Evolutionary conservation across 2,329 filamentous ascomycete genomes (phyloP), one percentile per base, ranked within the genome.

Genomic region (Colletotrichum sp.): DNA sequence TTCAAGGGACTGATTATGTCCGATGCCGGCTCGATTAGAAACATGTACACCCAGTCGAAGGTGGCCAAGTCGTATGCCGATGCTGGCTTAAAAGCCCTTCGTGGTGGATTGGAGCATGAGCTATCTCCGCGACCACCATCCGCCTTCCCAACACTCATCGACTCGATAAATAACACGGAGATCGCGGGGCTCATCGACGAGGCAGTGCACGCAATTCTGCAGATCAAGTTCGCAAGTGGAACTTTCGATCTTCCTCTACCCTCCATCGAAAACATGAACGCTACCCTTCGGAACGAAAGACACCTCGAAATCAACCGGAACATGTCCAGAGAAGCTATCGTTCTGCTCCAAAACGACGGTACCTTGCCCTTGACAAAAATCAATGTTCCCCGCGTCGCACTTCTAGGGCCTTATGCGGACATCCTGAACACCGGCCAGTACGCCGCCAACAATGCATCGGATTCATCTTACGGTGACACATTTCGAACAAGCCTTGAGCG

Each of bases 1-100:
- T 84, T 84, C 68, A 68, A 81, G 6, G 82, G 83, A 0, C 73
- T 84, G 13, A 78, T 84, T 73, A 83, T 84, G 80, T 83, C 81
- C 4, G 82, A 83, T 67, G 81, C 83, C 3, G 78, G 77, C 15
- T 80, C 79, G 8, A 79, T 84, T 36, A 56, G 77, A 5, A 78
- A 83, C 70, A 79, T 82, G 56, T 79, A 79, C 66, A 79, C 78
- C 1, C 77, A 80, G 34, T 82, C 80, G 8, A 79, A 78, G 34
- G 79, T 81, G 6, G 81, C 82, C 8, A 79, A 73, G 9, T 83
- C 82, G 10, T 71, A 73, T 8, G 68, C 66, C 1, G 81, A 83
- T 48, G 82, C 81, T 0, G 82, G 76, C 5, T 60, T 78, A 26
- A 76, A 78, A n/a, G 80, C 81, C 3, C 71, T 83, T 18, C 69